Conservation (phyloP, 129 eudicot species). For the Cynara cardunculus region DNA sequence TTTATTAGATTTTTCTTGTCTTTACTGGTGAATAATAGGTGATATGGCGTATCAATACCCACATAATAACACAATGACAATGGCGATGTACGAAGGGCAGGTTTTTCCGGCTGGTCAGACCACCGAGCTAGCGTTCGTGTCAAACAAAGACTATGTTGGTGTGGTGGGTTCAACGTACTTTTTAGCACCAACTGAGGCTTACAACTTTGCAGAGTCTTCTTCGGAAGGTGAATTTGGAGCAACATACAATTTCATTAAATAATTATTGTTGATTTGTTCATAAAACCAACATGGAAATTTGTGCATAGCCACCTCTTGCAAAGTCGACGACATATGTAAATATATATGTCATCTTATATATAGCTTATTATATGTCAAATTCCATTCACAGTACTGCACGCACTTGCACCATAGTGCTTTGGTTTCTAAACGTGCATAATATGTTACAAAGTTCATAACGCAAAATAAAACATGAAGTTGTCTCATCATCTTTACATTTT, state of each 20-base stretch:
- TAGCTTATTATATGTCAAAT: not conserved
- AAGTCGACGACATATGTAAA: not conserved
- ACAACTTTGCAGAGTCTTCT: slow-evolving; percentile 36
- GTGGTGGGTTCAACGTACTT: slow-evolving; percentile 19
- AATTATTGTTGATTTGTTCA: not conserved
- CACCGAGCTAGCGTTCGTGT: slow-evolving; percentile 6
- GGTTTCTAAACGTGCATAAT: not conserved
- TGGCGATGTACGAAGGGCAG: slow-evolving; percentile 19
- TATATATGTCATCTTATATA: not conserved
- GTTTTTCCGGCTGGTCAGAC: not conserved
- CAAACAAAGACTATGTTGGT: slow-evolving; percentile 19
- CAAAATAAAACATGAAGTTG: not conserved
- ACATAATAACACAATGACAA: not conserved
- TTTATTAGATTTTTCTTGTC: not conserved
- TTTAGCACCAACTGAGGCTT: slow-evolving; percentile 17
- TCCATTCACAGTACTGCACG: not conserved
- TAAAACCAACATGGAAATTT: not conserved
- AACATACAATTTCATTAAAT: slow-evolving; percentile 15
- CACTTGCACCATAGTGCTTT: no score
- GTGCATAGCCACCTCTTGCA: slow-evolving; percentile 1
- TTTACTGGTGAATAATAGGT: slow-evolving; percentile 17
- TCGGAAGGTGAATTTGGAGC: slow-evolving; percentile 35
- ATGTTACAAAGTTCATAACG: not conserved
- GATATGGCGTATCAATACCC: slow-evolving; percentile 27
- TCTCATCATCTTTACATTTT: not conserved